These are phyloP conservation scores for Bipolaris zeicola DNA, from an alignment of 2,329 filamentous ascomycete genomes.

Conservation along the genomic window DNA sequence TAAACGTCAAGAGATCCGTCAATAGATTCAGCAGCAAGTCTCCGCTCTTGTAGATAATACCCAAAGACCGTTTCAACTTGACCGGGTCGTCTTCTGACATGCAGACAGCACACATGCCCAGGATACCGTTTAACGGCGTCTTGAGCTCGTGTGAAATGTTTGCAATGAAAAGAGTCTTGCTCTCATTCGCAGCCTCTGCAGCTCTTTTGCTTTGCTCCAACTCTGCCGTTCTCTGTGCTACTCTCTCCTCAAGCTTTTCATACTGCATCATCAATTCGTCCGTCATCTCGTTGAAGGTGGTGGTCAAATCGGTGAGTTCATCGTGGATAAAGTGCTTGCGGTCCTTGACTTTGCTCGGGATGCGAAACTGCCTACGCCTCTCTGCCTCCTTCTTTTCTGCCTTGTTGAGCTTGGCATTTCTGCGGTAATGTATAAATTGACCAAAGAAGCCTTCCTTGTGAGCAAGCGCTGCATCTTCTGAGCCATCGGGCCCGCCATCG, in stretches of 20 bases:
- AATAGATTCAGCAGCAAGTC: slow-evolving; percentile 84
- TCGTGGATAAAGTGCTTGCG: slow-evolving; percentile 78
- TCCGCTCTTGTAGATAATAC: slow-evolving; percentile 86
- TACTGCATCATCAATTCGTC: slow-evolving; percentile 90
- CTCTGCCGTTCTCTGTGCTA: slow-evolving; percentile 80
- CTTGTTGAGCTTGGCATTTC: slow-evolving; percentile 40
- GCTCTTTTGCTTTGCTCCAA: slow-evolving; percentile 89
- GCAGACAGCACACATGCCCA: slow-evolving; percentile 91
- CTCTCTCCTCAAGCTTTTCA: slow-evolving; percentile 79
- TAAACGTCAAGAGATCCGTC: slow-evolving; percentile 89
- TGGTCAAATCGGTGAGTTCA: slow-evolving; percentile 80
- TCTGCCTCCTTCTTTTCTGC: slow-evolving; percentile 48
- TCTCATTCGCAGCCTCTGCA: slow-evolving; percentile 92
- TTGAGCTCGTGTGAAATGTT: slow-evolving; percentile 90
- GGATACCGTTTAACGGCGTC: slow-evolving; percentile 91
- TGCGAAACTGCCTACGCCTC: slow-evolving; percentile 70
- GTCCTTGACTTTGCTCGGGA: slow-evolving; percentile 80
- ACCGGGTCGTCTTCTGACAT: slow-evolving; percentile 86
- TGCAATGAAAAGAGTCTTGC: slow-evolving; percentile 96
- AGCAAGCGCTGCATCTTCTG: slow-evolving; percentile 55
- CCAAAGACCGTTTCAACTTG: slow-evolving; percentile 80
- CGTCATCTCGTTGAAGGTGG: slow-evolving; percentile 91
- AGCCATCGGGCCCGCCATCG: slow-evolving; percentile 50
- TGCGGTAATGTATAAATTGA: slow-evolving; percentile 44
- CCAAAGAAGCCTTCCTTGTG: slow-evolving; percentile 54